These are phyloP conservation scores for Myxozyma kluyveri DNA, from an alignment of 805 yeast species.

Conservation along the genomic window DNA sequence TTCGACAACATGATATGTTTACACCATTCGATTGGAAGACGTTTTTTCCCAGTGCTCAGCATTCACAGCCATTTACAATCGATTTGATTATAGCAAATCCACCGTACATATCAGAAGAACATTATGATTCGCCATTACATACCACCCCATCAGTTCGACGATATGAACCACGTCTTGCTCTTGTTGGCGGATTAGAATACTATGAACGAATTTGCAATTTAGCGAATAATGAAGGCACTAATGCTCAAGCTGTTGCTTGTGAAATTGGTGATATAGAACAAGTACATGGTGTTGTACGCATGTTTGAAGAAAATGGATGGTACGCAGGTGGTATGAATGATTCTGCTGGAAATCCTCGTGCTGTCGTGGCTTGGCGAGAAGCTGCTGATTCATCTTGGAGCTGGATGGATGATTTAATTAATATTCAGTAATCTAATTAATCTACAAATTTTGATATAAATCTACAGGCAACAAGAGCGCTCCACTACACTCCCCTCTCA, in stretches of 20 bases:
- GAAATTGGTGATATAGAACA: slow-evolving; percentile 72
- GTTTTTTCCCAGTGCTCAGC: background rate
- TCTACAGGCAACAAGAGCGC: too few species aligned
- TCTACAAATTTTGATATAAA: background rate
- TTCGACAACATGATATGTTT: slow-evolving; percentile 17
- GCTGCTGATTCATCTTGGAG: slow-evolving; percentile 13
- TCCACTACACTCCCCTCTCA: slow-evolving; percentile 27
- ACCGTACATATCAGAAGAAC: slow-evolving; percentile 67
- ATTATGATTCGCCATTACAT: slow-evolving; percentile 41
- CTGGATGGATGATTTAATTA: slow-evolving; percentile 9
- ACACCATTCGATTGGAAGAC: background rate
- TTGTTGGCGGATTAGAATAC: slow-evolving; percentile 75
- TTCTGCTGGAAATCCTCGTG: slow-evolving; percentile 38
- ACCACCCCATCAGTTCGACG: slow-evolving; percentile 62
- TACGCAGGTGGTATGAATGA: slow-evolving; percentile 49
- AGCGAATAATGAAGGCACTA: slow-evolving; percentile 39
- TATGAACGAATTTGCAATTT: slow-evolving; percentile 54
- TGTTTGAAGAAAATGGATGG: slow-evolving; percentile 45
- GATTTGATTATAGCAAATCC: slow-evolving; percentile 82
- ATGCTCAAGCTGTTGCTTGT: slow-evolving; percentile 62
- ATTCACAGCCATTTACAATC: slow-evolving; percentile 16
- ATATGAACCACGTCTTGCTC: slow-evolving; percentile 75
- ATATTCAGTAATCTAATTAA: background rate
- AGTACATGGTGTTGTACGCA: slow-evolving; percentile 42
- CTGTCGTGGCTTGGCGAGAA: slow-evolving; percentile 19